phyloP scores from a whole-genome alignment of 1,139 yeast species.

The Diutina rugosa region DNA sequence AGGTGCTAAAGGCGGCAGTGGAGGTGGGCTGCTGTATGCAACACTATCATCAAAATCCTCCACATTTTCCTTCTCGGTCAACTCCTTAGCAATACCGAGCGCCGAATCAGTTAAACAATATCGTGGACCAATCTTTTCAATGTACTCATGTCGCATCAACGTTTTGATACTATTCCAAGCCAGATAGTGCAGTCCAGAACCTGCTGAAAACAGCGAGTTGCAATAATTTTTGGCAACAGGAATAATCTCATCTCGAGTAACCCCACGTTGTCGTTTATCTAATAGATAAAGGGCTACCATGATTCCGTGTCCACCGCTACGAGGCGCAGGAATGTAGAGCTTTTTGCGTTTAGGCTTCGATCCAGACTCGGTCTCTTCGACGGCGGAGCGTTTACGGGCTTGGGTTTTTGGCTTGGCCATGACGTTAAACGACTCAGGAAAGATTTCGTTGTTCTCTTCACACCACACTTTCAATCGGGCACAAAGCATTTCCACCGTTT shows the following conservation, averaged over 20 bases:
- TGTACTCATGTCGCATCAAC: constrained; percentile 48
- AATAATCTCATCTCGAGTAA: constrained; percentile 49
- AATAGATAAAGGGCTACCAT: constrained; percentile 46
- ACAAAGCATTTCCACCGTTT: constrained; percentile 36
- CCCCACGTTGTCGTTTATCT: constrained; percentile 34
- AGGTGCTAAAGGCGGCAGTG: not conserved
- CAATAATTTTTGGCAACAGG: constrained; percentile 47
- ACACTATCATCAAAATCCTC: constrained; percentile 12
- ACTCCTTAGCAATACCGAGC: constrained; percentile 40
- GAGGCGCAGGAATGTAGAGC: constrained; percentile 55
- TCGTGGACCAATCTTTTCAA: constrained; percentile 39
- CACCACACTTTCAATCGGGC: constrained; percentile 33
- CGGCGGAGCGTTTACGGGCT: constrained; percentile 3
- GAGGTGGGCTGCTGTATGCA: constrained; percentile 5
- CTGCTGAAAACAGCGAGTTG: constrained; percentile 53
- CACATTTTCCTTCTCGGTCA: constrained; percentile 34
- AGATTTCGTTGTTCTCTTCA: constrained; percentile 19
- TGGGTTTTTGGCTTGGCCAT: constrained; percentile 5
- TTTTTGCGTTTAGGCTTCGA: constrained; percentile 14
- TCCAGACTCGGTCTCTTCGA: constrained; percentile 9
- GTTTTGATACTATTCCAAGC: constrained; percentile 73
- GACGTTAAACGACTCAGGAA: constrained; percentile 25
- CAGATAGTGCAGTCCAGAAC: constrained; percentile 51
- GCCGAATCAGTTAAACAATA: constrained; percentile 72
- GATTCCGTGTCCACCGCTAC: constrained; percentile 86